Conservation (phyloP, 2,329 filamentous ascomycete genomes). For the Phyllachora maydis region DNA sequence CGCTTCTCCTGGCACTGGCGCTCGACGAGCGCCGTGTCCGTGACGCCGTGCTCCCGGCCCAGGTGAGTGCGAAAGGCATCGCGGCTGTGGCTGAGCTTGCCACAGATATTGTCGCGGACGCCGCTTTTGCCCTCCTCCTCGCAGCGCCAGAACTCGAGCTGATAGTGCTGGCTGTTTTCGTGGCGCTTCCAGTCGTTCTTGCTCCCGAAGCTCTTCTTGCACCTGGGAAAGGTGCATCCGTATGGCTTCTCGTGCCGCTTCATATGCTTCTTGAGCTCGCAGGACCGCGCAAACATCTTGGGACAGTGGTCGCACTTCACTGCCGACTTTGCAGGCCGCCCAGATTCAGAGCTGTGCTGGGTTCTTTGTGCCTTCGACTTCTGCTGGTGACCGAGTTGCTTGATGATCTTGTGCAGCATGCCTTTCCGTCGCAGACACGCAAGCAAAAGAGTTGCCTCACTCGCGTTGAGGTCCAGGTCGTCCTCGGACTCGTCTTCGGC, state of each 20-base stretch:
- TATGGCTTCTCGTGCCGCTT: slow-evolving; percentile 70
- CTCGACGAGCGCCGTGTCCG: slow-evolving; percentile 13
- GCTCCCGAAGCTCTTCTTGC: slow-evolving; percentile 61
- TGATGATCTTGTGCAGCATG: slow-evolving; percentile 12
- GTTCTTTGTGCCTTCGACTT: slow-evolving; percentile 3
- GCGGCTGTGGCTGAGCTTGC: slow-evolving; percentile 32
- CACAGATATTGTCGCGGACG: slow-evolving; percentile 31
- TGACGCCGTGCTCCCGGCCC: slow-evolving; percentile 20
- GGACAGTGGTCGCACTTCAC: slow-evolving; percentile 16
- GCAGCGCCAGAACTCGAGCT: slow-evolving; percentile 55
- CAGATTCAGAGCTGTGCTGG: no score
- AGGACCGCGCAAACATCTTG: slow-evolving; percentile 26
- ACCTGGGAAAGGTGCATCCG: slow-evolving; percentile 53
- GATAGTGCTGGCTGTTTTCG: slow-evolving; percentile 60
- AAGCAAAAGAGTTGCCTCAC: slow-evolving; percentile 1
- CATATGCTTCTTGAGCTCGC: slow-evolving; percentile 53
- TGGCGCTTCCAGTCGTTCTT: slow-evolving; percentile 93
- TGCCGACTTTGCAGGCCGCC: no score
- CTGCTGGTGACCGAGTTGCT: slow-evolving; percentile 7
- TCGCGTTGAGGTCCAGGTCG: slow-evolving; percentile 1
- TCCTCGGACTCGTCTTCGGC: no score
- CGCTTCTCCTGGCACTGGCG: slow-evolving; percentile 28
- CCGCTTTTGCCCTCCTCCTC: slow-evolving; percentile 12
- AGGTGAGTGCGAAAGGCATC: slow-evolving; percentile 45
- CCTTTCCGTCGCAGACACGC: slow-evolving; percentile 9